Evolutionary conservation across 495 filamentous ascomycete genomes (phyloP).

Genomic region (Aspergillus carlsbadensis): DNA sequence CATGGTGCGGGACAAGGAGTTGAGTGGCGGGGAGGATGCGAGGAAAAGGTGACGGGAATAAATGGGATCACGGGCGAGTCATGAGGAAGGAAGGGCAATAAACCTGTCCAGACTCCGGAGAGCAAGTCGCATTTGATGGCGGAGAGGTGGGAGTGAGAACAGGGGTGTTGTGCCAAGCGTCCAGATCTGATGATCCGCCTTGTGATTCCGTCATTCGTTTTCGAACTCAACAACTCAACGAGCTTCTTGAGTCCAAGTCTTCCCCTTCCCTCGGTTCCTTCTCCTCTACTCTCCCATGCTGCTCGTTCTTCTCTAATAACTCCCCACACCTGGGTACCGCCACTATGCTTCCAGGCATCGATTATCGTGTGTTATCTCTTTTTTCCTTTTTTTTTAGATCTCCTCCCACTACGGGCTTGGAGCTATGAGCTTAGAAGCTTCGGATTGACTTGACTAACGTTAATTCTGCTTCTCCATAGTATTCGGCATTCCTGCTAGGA

Average conservation of each 20-base stretch:
- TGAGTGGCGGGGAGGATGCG: neutral
- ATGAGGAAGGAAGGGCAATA: neutral
- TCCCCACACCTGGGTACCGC: conserved; percentile 44
- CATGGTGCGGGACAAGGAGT: conserved; percentile 52
- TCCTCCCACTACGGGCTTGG: conserved; percentile 20
- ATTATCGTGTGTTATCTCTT: conserved; percentile 58
- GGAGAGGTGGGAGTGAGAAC: neutral
- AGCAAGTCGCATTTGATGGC: neutral
- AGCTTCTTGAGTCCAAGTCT: neutral
- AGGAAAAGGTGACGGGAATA: conserved; percentile 12
- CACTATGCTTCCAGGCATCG: conserved; percentile 83
- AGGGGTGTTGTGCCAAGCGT: neutral
- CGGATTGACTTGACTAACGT: neutral
- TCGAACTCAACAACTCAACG: conserved; percentile 4
- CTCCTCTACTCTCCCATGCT: conserved; percentile 16
- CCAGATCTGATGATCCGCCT: neutral
- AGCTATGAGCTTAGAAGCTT: conserved; percentile 3
- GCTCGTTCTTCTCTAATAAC: conserved; percentile 61
- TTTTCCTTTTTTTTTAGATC: conserved; percentile 17
- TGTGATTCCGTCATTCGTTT: conserved; percentile 9
- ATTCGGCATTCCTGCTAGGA: conserved; percentile 62
- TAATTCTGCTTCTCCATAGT: conserved; percentile 48
- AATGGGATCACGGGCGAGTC: neutral
- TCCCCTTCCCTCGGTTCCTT: neutral
- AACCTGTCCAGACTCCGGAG: neutral